Evolutionary conservation across 176 grass and related monocot species (phyloP).

Genomic region (Hordeum vulgare): MorexV3_pseudomolecules_assembly NC_058521.1:75214668-75215167

Average conservation of each 20-base stretch:
- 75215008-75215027: background rate
- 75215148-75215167: constrained; percentile 16
- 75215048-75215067: constrained; percentile 91
- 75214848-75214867: constrained; percentile 5
- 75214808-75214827: constrained; percentile 11
- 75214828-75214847: background rate
- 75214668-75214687: background rate
- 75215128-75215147: constrained; percentile 93
- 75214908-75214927: constrained; percentile 99
- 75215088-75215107: constrained; percentile 93
- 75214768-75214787: constrained; percentile 3
- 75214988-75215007: background rate
- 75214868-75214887: constrained; percentile 61
- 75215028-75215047: constrained; percentile 6
- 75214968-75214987: background rate
- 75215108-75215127: constrained; percentile 79
- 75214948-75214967: constrained; percentile 84
- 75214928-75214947: constrained; percentile 97
- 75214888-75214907: constrained; percentile 88
- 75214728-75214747: background rate
- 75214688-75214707: background rate
- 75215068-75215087: constrained; percentile 91
- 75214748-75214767: constrained; percentile 5
- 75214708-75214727: constrained; percentile 1
- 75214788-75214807: background rate